Evolutionary conservation across 768 basidiomycete genomes (phyloP), one percentile per base, ranked within the genome.

Genomic region (Cystofilobasidium ferigula): DNA sequence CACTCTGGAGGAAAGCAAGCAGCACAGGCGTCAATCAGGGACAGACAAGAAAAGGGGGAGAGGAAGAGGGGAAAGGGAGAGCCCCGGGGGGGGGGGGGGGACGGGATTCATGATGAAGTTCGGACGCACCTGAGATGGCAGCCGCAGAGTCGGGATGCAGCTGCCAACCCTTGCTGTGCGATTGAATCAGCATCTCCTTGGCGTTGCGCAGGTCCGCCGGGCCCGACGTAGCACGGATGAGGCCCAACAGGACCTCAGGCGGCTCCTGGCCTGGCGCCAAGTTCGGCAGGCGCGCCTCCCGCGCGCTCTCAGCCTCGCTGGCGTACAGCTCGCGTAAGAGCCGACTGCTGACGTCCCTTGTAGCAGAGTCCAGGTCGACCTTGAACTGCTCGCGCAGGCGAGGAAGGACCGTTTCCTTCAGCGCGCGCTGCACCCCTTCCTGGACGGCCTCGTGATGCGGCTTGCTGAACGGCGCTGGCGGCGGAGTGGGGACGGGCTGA

Each of bases 331-430:
- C 51, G 28, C 51, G 51, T 14, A 54, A n/a, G 28, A 54, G 51
- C 14, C 32, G 28, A 28, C n/a, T 54, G 28, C 28, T 54, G 3
- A 54, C 2, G 18, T 26, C 14, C 26, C 2, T 32, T 32, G 51
- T 3, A 6, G 32, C 6, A 2, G 3, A 4, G 5, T 5, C 30
- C 8, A 54, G 28, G 51, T 54, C 51, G 51, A 14, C 26, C 51
- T 54, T 28, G 30, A 30, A 54, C 51, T 54, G 51, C 51, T 54
- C 2, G 14, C 51, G 51, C 12, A 54, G 51, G 51, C 51, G 51
- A 6, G 51, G 51, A 8, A 42, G 40, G 40, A 42, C 20, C 10
- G 40, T 42, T 20, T 42, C 10, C 40, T 42, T 10, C 40, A 42
- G 40, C 10, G 20, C 20, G 10, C 40, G 40, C 10, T 42, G 10